These are phyloP conservation scores for Garcia nutans DNA, from an alignment of 345 rosid species.

Conservation along the genomic window DNA sequence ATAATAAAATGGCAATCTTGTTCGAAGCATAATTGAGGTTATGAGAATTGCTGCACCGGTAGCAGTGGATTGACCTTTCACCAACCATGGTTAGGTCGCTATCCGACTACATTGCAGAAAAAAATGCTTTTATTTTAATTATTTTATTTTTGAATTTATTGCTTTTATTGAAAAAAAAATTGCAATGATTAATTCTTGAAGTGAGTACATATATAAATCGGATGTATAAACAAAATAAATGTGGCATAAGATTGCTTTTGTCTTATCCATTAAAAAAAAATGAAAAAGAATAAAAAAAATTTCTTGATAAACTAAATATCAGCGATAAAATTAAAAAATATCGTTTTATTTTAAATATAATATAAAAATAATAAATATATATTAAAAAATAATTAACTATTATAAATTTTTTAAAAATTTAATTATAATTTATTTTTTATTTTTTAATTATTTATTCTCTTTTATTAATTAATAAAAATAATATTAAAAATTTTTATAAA, in stretches of 20 bases:
- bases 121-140: background rate
- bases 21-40: background rate
- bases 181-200: constrained; percentile 7
- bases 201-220: background rate
- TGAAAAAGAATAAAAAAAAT: background rate
- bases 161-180: background rate
- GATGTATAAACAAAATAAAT: background rate
- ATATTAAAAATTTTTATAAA: no score
- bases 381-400: no score
- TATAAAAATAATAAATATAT: no score
- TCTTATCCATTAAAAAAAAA: background rate
- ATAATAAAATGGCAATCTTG: constrained; percentile 1
- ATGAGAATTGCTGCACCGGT: background rate
- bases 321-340: no score
- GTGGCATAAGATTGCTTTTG: background rate
- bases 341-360: no score
- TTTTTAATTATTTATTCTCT: no score
- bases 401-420: no score
- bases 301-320: no score
- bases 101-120: background rate
- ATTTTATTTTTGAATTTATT: background rate
- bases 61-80: constrained; percentile 7
- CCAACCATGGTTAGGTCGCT: constrained; percentile 7
- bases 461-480: no score
- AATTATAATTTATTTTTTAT: no score